phyloP scores from a whole-genome alignment of 345 rosid genomes.

The Heritiera fomes region DNA sequence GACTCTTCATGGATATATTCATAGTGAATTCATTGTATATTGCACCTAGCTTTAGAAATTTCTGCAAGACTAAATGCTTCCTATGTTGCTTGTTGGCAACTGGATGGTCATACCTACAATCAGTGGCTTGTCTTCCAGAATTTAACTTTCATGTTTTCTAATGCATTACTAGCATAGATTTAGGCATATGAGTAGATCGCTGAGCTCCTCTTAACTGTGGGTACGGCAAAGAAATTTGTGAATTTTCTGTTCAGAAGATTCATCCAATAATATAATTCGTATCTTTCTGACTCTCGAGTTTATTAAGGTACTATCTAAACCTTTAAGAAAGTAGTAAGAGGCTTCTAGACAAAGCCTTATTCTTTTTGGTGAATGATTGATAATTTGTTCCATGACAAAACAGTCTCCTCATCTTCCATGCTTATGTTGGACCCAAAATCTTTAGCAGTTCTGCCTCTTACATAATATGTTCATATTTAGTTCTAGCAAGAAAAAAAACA shows the following conservation, averaged over 20 bases:
- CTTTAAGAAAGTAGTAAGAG: background rate
- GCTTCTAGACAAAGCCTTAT: background rate
- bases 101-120: background rate
- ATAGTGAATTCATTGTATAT: background rate
- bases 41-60: background rate
- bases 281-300: background rate
- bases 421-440: background rate
- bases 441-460: background rate
- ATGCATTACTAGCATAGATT: background rate
- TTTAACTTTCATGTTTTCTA: background rate
- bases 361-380: background rate
- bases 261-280: background rate
- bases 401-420: background rate
- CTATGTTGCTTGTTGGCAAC: background rate
- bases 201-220: background rate
- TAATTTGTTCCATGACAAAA: background rate
- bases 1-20: background rate
- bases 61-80: background rate
- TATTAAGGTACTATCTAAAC: background rate
- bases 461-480: background rate
- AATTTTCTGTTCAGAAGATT: background rate
- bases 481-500: background rate
- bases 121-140: background rate
- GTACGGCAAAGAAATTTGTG: background rate
- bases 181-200: background rate